Base-by-base conservation (phyloP, 805 yeast genomes). In the Pichia scutulata region DNA sequence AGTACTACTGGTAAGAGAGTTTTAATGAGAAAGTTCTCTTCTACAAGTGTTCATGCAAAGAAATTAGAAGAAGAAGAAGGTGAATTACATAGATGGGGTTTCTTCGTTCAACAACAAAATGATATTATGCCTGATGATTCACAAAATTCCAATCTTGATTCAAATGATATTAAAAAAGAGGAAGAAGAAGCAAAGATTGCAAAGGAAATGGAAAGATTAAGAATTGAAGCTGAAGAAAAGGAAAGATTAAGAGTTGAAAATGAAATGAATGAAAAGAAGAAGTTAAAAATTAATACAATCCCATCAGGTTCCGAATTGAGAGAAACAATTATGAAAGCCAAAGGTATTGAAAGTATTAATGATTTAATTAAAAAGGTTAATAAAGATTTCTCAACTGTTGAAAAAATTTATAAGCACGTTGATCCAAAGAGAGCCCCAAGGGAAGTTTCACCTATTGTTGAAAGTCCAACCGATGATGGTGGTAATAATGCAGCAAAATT, bases 41-140 rank as follows among this genome's bases (percentile, higher is more conserved):
- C 79, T 55, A 82, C 86, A 1, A 76, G 86, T 10, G 58, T 77
- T 12, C 81, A 85, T 60, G 88, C 89, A 16, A 83, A 80, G 64
- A 78, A 77, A 55, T 88, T 86, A 65, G 96, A 89, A 62, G 82
- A 82, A 53, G 97, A 89, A 63, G 97, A 89, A 70, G 97, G 97
- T 59, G 95, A 86, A 61, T 76, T 89, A 55, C 96, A 87, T 65
- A 81, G 85, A 68, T 81, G 89, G 82, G 95, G 95, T 19, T 80
- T 81, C 60, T 86, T 80, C 59, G 82, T 88, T 56, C 86, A 82
- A 62, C 87, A 81, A 60, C 79, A 83, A 53, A 62, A 64, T 47
- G 59, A 64, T 24, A 52, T 63, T 4, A 55, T 65, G 57, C 66
- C 69, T 6, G 54, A 53, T 41, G 62, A 58, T 43, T 47, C 54